Percentiles rank a stretch among this genome's conserved stretches.
phyloP scores from a whole-genome alignment of 116 monocot species.

The Iris pallida region DNA sequence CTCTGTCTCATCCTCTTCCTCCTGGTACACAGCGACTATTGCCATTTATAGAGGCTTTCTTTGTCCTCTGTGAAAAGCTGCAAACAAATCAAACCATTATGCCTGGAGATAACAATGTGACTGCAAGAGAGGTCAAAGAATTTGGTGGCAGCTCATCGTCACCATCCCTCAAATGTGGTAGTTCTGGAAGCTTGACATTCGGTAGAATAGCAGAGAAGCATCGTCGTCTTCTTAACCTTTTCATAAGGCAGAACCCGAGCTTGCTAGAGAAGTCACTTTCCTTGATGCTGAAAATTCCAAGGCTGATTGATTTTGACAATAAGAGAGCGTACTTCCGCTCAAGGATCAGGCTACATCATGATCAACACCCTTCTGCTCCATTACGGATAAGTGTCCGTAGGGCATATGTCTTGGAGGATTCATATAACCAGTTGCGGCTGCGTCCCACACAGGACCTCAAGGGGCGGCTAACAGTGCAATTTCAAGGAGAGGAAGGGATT shows the following conservation, averaged over 20 bases:
- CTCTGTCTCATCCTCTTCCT: slow-evolving; percentile 38
- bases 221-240: slow-evolving; percentile 55
- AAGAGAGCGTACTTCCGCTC: slow-evolving; percentile 60
- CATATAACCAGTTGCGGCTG: slow-evolving; percentile 58
- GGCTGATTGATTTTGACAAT: slow-evolving; percentile 59
- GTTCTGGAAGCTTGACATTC: slow-evolving; percentile 33
- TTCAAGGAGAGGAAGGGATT: slow-evolving; percentile 70
- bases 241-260: slow-evolving; percentile 48
- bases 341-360: slow-evolving; percentile 48
- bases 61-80: slow-evolving; percentile 51
- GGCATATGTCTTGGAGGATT: slow-evolving; percentile 62
- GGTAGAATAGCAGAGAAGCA: slow-evolving; percentile 51
- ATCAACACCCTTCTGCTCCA: slow-evolving; percentile 45
- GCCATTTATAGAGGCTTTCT: slow-evolving; percentile 65
- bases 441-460: slow-evolving; percentile 47
- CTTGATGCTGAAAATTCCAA: slow-evolving; percentile 57
- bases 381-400: slow-evolving; percentile 48
- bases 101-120: slow-evolving; percentile 29
- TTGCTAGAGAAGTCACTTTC: slow-evolving; percentile 55
- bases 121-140: slow-evolving; percentile 63
- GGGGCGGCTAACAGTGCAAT: slow-evolving; percentile 51
- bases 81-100: slow-evolving; percentile 29
- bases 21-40: slow-evolving; percentile 53
- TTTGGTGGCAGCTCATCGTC: slow-evolving; percentile 29
- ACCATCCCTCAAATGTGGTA: slow-evolving; percentile 19